Evolutionary conservation across 768 basidiomycete genomes (phyloP).

Genomic region (Mycena vulgaris): DNA sequence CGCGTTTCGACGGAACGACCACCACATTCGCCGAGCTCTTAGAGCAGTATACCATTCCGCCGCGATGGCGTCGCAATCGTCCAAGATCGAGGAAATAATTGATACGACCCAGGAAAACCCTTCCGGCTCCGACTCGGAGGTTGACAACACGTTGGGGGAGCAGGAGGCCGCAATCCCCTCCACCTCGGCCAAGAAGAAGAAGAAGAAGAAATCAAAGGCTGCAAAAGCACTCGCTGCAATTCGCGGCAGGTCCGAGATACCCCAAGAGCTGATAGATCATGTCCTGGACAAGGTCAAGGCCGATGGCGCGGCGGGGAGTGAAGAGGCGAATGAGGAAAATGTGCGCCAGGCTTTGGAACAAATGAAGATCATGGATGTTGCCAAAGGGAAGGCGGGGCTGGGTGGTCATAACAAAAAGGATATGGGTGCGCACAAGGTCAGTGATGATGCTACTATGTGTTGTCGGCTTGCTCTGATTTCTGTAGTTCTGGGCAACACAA

Average conservation of each 20-base stretch:
- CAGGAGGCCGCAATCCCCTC: slow-evolving; percentile 54
- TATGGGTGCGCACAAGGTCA: slow-evolving; percentile 91
- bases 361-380: slow-evolving; percentile 87
- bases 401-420: slow-evolving; percentile 86
- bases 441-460: slow-evolving; percentile 40
- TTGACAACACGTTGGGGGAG: slow-evolving; percentile 24
- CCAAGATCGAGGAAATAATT: slow-evolving; percentile 44
- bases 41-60: no score
- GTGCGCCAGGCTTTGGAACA: slow-evolving; percentile 81
- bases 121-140: slow-evolving; percentile 36
- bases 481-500: slow-evolving; percentile 96
- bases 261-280: slow-evolving; percentile 74
- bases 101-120: slow-evolving; percentile 40
- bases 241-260: slow-evolving; percentile 66
- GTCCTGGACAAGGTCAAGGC: slow-evolving; percentile 78
- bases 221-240: slow-evolving; percentile 66
- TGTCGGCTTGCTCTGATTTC: slow-evolving; percentile 14
- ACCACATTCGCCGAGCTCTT: background rate
- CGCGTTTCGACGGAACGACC: no score
- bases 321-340: slow-evolving; percentile 72
- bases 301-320: slow-evolving; percentile 62
- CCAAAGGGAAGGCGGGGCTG: slow-evolving; percentile 85
- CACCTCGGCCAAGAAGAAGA: slow-evolving; percentile 76
- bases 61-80: slow-evolving; percentile 38
- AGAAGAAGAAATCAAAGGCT: slow-evolving; percentile 88